Evolutionary conservation across 2,329 filamentous ascomycete species (phyloP).

Genomic region (Neofusicoccum sp.): DNA sequence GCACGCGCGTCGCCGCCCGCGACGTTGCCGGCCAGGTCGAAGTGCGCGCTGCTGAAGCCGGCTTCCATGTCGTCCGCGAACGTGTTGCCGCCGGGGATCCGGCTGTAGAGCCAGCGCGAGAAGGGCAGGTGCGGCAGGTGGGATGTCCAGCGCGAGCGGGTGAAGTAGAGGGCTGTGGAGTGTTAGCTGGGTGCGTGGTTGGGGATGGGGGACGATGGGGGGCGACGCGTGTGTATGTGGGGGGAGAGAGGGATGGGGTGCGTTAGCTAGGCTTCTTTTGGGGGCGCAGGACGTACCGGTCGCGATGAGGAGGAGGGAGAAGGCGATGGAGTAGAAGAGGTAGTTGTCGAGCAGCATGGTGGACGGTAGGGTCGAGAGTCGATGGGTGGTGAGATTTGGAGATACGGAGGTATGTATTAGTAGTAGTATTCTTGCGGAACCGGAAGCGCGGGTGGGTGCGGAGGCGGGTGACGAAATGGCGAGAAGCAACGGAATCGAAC

Average conservation of each 20-base stretch:
- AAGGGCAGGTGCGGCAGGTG: constrained; percentile 53
- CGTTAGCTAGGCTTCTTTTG: constrained; percentile 3
- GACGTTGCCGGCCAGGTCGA: constrained; percentile 80
- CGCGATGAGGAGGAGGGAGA: constrained; percentile 68
- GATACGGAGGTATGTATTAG: constrained; percentile 16
- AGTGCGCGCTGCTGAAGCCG: constrained; percentile 77
- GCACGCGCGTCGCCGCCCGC: constrained; percentile 73
- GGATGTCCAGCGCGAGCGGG: constrained; percentile 73
- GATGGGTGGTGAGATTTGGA: not conserved
- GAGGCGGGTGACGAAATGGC: constrained; percentile 6
- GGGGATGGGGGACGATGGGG: constrained; percentile 19
- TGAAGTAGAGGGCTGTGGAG: constrained; percentile 69
- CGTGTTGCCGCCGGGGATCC: constrained; percentile 56
- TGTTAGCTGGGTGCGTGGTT: constrained; percentile 15
- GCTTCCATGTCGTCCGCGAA: constrained; percentile 86
- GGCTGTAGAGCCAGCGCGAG: constrained; percentile 68
- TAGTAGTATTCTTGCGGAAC: constrained; percentile 14
- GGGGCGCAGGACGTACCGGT: constrained; percentile 55
- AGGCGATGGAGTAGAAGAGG: constrained; percentile 73
- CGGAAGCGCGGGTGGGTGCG: constrained; percentile 18
- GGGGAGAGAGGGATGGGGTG: not conserved
- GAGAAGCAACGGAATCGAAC: constrained; percentile 5
- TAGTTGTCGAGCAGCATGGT: constrained; percentile 63
- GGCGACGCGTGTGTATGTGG: constrained; percentile 13
- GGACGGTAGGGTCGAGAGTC: constrained; percentile 21